These are phyloP conservation scores for Vitis hybrid DNA, from an alignment of 177 flowering plant genomes.

Conservation along the genomic window DNA sequence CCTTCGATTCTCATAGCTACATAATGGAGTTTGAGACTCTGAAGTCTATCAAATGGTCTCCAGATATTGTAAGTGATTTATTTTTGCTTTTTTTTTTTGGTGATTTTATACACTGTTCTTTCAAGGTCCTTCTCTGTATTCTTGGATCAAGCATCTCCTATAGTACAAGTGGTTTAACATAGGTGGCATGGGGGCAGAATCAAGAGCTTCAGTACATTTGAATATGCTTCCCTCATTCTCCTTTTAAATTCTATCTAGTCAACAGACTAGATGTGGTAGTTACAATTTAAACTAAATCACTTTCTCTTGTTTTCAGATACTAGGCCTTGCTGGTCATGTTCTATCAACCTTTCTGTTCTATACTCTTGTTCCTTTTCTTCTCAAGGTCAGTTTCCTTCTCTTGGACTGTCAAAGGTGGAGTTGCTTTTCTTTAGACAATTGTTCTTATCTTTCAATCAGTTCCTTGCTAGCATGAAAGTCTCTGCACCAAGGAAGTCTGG, in stretches of 20 bases:
- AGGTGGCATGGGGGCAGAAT: too few species aligned
- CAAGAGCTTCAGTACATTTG: too few species aligned
- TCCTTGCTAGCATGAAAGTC: not conserved
- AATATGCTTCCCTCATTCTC: too few species aligned
- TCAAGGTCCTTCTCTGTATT: not conserved
- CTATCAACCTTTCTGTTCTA: conserved; percentile 53
- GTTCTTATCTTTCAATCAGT: not conserved
- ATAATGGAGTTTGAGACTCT: conserved; percentile 49
- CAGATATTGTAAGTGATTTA: conserved; percentile 56
- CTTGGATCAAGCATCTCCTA: too few species aligned
- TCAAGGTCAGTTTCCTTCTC: conserved; percentile 46
- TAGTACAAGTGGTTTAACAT: too few species aligned
- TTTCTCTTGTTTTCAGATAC: conserved; percentile 40
- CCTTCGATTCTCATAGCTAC: conserved; percentile 32
- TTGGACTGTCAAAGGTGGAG: not conserved
- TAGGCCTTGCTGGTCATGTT: conserved; percentile 51
- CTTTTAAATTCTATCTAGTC: too few species aligned
- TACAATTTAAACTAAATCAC: not conserved
- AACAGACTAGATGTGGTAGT: too few species aligned
- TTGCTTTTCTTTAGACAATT: not conserved
- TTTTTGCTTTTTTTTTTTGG: not conserved
- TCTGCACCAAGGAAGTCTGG: not conserved
- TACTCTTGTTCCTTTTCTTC: conserved; percentile 51
- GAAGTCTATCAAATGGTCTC: conserved; percentile 57
- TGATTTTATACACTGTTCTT: not conserved